Evolutionary conservation across 208 protist species (phyloP), one percentile per base, ranked within the genome.

Genomic region (Dictyostelium gargantuum): DNA sequence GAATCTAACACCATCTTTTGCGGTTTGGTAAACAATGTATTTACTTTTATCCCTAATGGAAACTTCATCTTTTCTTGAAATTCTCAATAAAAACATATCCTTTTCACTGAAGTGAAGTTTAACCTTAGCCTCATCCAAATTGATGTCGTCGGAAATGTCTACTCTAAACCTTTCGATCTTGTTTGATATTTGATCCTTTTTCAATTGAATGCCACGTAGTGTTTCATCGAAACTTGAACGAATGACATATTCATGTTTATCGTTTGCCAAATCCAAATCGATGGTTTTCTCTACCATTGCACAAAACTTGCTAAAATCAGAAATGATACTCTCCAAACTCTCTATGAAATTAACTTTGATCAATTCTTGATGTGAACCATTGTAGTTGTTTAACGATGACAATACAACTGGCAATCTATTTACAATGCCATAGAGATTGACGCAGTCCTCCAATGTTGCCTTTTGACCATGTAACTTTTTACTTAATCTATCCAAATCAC

Each of bases 171-270:
- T 95, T 56, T 98, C 96, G 86, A 99, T 98, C 29, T 95, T 89
- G 46, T 95, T 93, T 73, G 95, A 86, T 26, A 98, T 92, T 35
- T 42, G 40, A 32, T 92, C 73, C n/a, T 97, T 95, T 81, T 98
- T 94, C 13, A 95, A 92, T 61, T 98, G 95, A 68, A 99, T 94
- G 77, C 91, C 94, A 74, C 95, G 91, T 17, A 99, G 96, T n/a
- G 98, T 96, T 72, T 98, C 98, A 92, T 99, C 98, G 92, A 99
- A 99, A 42, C 95, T 85, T n/a, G 98, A 93, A 70, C 98, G 98
- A 92, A 99, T 99, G 48, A 95, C 40, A 72, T 94, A 97, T 46
- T 97, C 91, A 84, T 96, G 85, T 44, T 48, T 38, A 9, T 93
- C 52, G 13, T 95, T 73, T 6, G 91, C 93, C 11, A 61, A 63